These are phyloP conservation scores for Synchytrium microbalum DNA, from an alignment of 371 early-diverging fungal genomes.

Conservation along the genomic window DNA sequence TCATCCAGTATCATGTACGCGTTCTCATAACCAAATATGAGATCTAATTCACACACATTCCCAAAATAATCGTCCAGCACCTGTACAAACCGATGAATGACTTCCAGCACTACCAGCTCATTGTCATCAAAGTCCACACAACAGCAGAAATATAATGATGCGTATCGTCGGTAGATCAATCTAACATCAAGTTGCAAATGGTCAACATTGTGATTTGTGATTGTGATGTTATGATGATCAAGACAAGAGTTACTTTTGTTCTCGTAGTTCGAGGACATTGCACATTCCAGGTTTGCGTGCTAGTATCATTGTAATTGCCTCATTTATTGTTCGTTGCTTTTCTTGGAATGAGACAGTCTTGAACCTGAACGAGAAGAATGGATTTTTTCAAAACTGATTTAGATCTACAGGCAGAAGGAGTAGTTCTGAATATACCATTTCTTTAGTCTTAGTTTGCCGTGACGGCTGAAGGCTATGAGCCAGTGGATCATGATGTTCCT, in stretches of 20 bases:
- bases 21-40: constrained; percentile 17
- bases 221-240: too few species aligned
- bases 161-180: constrained; percentile 57
- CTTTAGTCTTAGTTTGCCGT: background rate
- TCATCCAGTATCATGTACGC: constrained; percentile 25
- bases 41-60: constrained; percentile 59
- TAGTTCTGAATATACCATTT: background rate
- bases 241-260: background rate
- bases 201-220: background rate
- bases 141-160: constrained; percentile 67
- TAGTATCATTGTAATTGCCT: constrained; percentile 72
- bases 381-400: background rate
- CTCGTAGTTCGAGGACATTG: constrained; percentile 80
- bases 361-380: constrained; percentile 1
- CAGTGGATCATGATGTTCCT: background rate
- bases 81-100: constrained; percentile 87
- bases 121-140: constrained; percentile 45
- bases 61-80: constrained; percentile 84
- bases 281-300: constrained; percentile 79
- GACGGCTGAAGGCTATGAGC: background rate
- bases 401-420: background rate
- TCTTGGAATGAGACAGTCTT: constrained; percentile 48
- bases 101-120: constrained; percentile 67
- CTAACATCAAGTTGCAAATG: constrained; percentile 32
- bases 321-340: constrained; percentile 77